These are phyloP conservation scores for Butyriboletus loyo DNA, from an alignment of 768 basidiomycete species.

Conservation along the genomic window DNA sequence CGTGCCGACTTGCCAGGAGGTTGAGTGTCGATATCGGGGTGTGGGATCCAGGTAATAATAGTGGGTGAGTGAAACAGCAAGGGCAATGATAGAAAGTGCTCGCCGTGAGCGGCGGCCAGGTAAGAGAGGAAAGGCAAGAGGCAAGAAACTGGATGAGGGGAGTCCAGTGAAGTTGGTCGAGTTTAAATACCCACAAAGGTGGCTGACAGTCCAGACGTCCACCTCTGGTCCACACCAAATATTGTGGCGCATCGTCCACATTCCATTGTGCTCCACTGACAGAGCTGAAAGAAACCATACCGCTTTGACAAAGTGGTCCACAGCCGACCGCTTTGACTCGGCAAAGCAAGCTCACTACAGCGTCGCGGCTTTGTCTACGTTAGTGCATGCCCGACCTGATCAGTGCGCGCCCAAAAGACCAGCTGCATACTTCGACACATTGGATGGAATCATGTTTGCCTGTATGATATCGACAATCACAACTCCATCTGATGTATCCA, in stretches of 20 bases:
- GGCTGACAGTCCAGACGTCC: slow-evolving; percentile 7
- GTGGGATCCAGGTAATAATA: background rate
- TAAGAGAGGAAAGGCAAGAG: background rate
- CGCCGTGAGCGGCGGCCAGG: background rate
- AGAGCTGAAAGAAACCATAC: background rate
- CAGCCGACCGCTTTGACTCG: background rate
- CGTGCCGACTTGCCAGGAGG: background rate
- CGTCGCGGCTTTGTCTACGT: background rate
- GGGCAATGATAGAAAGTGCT: background rate
- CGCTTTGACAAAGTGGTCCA: background rate
- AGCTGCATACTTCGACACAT: background rate
- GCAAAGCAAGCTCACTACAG: background rate
- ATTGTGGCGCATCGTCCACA: slow-evolving; percentile 1
- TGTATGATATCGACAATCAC: background rate
- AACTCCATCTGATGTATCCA: background rate
- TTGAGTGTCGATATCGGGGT: background rate
- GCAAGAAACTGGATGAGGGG: background rate
- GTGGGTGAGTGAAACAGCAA: background rate
- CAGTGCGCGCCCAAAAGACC: background rate
- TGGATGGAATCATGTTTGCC: background rate
- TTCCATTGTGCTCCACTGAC: no score
- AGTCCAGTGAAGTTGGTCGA: background rate
- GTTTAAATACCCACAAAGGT: slow-evolving; percentile 9
- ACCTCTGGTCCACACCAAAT: background rate
- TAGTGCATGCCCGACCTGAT: background rate